Evolutionary conservation across 352 stramenopile species (phyloP).

Genomic region (Thraustotheca clavata): DNA sequence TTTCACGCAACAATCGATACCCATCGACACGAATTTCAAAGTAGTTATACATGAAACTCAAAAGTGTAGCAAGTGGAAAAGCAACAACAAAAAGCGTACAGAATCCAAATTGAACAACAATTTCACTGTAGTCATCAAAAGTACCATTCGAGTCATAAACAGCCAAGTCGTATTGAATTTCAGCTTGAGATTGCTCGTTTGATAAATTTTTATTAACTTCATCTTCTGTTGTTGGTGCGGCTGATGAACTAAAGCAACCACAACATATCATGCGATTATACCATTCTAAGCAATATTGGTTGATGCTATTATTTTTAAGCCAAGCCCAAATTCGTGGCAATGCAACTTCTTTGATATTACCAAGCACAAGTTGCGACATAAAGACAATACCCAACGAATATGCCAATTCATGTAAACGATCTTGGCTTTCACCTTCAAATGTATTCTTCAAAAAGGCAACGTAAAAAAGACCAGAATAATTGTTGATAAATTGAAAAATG

Average conservation of each 20-base stretch:
- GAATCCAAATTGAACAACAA: conserved; percentile 84
- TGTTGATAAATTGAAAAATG: conserved; percentile 95
- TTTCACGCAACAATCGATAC: conserved; percentile 77
- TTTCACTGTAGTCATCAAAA: conserved; percentile 93
- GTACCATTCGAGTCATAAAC: conserved; percentile 77
- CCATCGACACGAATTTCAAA: conserved; percentile 90
- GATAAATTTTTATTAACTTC: no score
- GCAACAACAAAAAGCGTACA: conserved; percentile 87
- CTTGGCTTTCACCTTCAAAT: conserved; percentile 59
- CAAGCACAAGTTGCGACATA: conserved; percentile 74
- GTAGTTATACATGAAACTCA: conserved; percentile 90
- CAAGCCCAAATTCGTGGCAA: conserved; percentile 70
- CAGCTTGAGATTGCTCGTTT: conserved; percentile 39
- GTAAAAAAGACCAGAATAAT: conserved; percentile 92
- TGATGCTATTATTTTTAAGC: conserved; percentile 56
- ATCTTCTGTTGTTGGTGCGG: no score
- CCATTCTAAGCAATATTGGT: conserved; percentile 33
- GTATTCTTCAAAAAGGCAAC: conserved; percentile 89
- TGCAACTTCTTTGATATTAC: conserved; percentile 68
- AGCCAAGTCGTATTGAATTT: conserved; percentile 68
- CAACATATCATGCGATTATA: no score
- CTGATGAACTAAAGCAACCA: no score
- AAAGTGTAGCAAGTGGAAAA: conserved; percentile 88
- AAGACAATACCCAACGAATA: conserved; percentile 90
- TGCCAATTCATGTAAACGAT: conserved; percentile 77